These are phyloP conservation scores for Marasmius tenuissimus DNA, from an alignment of 1,284 basidiomycete species.

Conservation along the genomic window DNA sequence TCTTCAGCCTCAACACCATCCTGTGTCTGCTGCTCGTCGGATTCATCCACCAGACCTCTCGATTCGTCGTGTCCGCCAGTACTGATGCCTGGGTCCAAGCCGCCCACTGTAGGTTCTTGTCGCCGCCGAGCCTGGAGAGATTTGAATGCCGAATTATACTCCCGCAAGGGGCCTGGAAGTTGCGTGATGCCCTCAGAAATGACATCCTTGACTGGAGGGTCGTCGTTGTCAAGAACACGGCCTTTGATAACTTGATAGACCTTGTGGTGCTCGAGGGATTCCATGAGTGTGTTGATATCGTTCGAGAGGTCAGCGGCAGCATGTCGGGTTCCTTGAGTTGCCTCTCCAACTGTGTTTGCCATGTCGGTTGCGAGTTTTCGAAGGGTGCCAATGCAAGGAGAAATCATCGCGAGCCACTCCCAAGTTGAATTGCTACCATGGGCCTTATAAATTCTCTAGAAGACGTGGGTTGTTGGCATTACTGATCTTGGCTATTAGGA, in stretches of 20 bases:
- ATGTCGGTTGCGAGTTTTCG: constrained; percentile 29
- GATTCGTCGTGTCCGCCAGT: too few relatives aligned
- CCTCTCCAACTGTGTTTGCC: constrained; percentile 26
- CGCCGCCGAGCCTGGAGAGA: too few relatives aligned
- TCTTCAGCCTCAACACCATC: too few relatives aligned
- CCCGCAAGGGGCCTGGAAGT: constrained; percentile 15
- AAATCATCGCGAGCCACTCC: constrained; percentile 38
- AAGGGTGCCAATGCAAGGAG: constrained; percentile 34
- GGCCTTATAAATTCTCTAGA: constrained; percentile 27
- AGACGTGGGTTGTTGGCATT: neutral
- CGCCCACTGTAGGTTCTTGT: neutral
- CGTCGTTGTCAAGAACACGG: constrained; percentile 18
- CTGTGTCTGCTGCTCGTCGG: too few relatives aligned
- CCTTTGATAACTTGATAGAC: constrained; percentile 21
- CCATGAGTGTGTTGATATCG: constrained; percentile 27
- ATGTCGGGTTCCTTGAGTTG: constrained; percentile 28
- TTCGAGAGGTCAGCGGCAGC: constrained; percentile 23
- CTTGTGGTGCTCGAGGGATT: constrained; percentile 23
- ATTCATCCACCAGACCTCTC: too few relatives aligned
- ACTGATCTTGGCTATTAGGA: neutral
- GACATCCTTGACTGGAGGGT: constrained; percentile 21
- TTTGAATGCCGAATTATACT: constrained; percentile 19
- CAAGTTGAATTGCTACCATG: constrained; percentile 36
- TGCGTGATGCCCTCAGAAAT: constrained; percentile 17
- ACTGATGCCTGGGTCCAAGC: neutral